phyloP scores from a whole-genome alignment of 2,329 filamentous ascomycete species.

The Pyricularia grisea region DNA sequence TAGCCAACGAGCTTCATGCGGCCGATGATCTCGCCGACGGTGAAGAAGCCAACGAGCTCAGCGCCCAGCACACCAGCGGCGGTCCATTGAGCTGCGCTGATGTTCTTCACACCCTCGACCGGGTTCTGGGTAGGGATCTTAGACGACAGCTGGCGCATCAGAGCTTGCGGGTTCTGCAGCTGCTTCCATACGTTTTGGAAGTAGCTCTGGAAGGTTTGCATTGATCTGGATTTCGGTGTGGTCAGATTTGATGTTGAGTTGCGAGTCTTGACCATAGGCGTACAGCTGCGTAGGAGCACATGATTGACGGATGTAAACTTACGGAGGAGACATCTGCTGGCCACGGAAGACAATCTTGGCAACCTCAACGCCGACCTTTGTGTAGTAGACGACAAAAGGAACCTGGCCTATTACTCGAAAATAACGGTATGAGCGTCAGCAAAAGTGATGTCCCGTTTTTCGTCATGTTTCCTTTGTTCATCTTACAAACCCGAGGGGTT shows the following conservation, averaged over 20 bases:
- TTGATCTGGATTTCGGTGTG: conserved; percentile 41
- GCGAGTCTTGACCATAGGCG: neutral
- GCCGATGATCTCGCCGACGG: conserved; percentile 92
- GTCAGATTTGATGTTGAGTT: neutral
- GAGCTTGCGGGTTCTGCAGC: conserved; percentile 56
- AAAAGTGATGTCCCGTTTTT: neutral
- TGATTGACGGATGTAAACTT: conserved; percentile 34
- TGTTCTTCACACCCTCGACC: conserved; percentile 48
- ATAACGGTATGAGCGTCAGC: neutral
- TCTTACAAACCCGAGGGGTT: neutral
- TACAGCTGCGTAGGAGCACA: neutral
- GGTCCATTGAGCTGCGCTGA: conserved; percentile 62
- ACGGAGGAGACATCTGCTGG: conserved; percentile 94
- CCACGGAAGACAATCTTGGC: conserved; percentile 77
- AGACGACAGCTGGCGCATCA: conserved; percentile 41
- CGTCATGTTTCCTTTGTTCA: neutral
- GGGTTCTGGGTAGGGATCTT: conserved; percentile 10
- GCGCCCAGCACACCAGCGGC: conserved; percentile 70
- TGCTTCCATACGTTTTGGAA: conserved; percentile 66
- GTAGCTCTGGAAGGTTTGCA: conserved; percentile 78
- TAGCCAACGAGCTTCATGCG: conserved; percentile 94
- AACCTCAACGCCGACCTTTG: conserved; percentile 78
- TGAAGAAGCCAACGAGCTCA: conserved; percentile 94
- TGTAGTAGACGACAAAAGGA: conserved; percentile 85
- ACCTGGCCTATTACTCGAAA: conserved; percentile 56